phyloP scores from a whole-genome alignment of 805 yeast genomes.

The Starmera quercuum region DNA sequence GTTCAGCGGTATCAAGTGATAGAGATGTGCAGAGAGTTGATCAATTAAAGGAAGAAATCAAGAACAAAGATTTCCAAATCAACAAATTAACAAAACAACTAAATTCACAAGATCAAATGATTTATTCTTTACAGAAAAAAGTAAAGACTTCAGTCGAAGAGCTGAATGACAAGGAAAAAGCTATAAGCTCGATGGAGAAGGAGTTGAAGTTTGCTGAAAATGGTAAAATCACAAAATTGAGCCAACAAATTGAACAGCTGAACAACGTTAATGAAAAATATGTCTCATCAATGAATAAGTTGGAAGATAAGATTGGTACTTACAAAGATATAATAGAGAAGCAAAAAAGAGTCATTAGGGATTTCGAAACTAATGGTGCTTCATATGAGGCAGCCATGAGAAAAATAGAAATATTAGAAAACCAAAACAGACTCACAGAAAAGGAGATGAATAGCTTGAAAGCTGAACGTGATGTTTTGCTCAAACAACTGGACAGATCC shows the following conservation, averaged over 20 bases:
- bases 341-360: conserved; percentile 5
- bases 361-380: background rate
- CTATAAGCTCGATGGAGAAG: too few relatives aligned
- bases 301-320: conserved; percentile 5
- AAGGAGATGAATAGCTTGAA: conserved; percentile 17
- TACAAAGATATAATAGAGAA: conserved; percentile 3
- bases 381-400: background rate
- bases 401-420: background rate
- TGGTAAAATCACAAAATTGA: too few relatives aligned
- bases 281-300: background rate
- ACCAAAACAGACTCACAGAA: conserved; percentile 7
- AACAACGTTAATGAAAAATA: background rate
- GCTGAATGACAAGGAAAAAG: too few relatives aligned
- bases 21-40: background rate
- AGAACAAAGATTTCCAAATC: background rate
- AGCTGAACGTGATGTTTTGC: conserved; percentile 19
- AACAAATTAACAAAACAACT: conserved; percentile 7
- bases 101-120: background rate
- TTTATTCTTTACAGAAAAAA: conserved; percentile 1
- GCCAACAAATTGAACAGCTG: conserved; percentile 6
- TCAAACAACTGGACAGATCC: conserved; percentile 10
- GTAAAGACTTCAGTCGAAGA: too few relatives aligned
- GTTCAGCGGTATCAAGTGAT: background rate
- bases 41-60: background rate
- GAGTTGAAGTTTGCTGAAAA: too few relatives aligned